phyloP scores from a whole-genome alignment of 495 filamentous ascomycete genomes.

The Apiosordaria backusii region DNA sequence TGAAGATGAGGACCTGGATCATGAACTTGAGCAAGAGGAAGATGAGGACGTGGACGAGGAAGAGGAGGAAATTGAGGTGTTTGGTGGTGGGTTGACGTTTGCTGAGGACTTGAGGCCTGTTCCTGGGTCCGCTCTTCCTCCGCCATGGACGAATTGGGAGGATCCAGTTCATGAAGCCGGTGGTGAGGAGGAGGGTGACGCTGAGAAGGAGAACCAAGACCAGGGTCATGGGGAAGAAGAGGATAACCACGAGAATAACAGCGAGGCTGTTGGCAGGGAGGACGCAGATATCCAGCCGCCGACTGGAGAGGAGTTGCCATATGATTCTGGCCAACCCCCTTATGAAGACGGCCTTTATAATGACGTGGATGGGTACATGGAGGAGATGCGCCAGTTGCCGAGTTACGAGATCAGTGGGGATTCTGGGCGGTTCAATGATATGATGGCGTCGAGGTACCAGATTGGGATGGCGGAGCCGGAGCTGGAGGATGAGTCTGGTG shows the following conservation, averaged over 20 bases:
- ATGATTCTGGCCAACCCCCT: not conserved
- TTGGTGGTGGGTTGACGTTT: not conserved
- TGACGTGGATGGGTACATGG: not conserved
- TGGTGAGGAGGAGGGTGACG: not conserved
- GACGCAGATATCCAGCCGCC: not conserved
- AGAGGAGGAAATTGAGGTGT: not conserved
- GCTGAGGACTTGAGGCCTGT: not conserved
- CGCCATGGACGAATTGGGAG: too few relatives aligned
- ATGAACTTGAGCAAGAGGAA: slow-evolving; percentile 2
- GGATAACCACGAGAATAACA: not conserved
- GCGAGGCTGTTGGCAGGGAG: not conserved
- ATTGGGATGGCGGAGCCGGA: not conserved
- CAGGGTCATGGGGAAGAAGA: too few relatives aligned
- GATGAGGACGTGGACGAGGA: slow-evolving; percentile 6
- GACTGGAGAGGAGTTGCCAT: not conserved
- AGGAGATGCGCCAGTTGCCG: not conserved
- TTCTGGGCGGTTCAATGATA: not conserved
- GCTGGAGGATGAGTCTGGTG: too few relatives aligned
- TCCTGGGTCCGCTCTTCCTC: not conserved
- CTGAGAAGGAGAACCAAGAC: not conserved
- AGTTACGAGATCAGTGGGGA: not conserved
- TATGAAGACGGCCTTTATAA: not conserved
- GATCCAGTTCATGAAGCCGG: too few relatives aligned
- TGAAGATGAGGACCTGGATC: slow-evolving; percentile 2
- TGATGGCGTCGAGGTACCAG: not conserved